Conservation (phyloP, 1,139 yeast genomes). For the Pneumocystis sp. region DNA sequence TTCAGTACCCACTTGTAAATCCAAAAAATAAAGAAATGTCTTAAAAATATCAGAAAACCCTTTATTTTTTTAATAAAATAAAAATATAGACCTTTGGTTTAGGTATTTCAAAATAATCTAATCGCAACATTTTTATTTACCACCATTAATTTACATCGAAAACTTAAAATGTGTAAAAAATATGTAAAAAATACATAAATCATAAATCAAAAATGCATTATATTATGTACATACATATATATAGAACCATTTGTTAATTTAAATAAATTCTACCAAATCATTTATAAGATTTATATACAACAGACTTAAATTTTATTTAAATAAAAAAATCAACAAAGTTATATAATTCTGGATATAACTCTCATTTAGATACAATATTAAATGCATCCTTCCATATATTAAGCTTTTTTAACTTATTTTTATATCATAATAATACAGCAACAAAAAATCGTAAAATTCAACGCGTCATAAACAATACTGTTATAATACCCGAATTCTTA, state of each 20-base stretch:
- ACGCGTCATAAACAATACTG: neutral
- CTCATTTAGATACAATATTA: too few species aligned
- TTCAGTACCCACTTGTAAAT: constrained; percentile 80
- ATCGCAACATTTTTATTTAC: neutral
- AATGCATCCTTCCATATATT: neutral
- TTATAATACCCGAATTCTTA: neutral
- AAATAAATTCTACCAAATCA: too few species aligned
- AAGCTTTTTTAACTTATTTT: neutral
- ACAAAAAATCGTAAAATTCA: neutral
- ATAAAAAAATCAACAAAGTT: too few species aligned
- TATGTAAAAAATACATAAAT: neutral
- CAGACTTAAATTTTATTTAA: too few species aligned
- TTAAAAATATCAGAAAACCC: constrained; percentile 3
- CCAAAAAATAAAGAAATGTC: constrained; percentile 44
- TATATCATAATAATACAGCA: neutral
- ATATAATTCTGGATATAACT: too few species aligned
- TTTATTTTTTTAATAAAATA: neutral
- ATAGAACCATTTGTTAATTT: too few species aligned
- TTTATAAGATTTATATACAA: too few species aligned
- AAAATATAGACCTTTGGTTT: neutral
- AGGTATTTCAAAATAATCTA: neutral
- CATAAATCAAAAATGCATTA: too few species aligned
- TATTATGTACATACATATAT: too few species aligned
- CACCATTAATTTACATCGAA: neutral
- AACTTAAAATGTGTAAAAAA: neutral